Percentiles rank a stretch among this genome's conserved stretches.
Evolutionary conservation across 345 rosid genomes (phyloP).

Genomic region (Murraya paniculata): DNA sequence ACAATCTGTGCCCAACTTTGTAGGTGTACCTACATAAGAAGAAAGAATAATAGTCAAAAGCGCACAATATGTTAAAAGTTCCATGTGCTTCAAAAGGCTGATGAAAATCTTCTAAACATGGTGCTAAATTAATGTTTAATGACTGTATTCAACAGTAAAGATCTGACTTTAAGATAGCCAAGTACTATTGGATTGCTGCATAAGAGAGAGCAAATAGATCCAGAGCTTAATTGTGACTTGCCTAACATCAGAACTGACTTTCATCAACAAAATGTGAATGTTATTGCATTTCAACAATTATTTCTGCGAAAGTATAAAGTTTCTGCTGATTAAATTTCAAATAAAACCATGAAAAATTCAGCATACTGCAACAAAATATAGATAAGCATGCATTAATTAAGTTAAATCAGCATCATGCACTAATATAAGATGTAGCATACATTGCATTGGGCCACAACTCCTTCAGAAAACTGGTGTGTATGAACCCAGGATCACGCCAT

Average conservation of each 20-base stretch:
- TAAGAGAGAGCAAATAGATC: background rate
- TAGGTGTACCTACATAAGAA: constrained; percentile 47
- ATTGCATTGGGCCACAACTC: constrained; percentile 59
- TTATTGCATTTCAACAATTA: background rate
- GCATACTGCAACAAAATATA: background rate
- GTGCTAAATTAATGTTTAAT: background rate
- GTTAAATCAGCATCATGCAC: background rate
- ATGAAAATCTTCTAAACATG: background rate
- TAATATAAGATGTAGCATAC: constrained; percentile 31
- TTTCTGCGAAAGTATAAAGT: background rate
- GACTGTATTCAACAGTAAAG: background rate
- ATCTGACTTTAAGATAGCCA: background rate
- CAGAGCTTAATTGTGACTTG: background rate
- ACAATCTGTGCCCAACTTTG: constrained; percentile 55
- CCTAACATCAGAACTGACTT: background rate
- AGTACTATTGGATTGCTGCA: background rate
- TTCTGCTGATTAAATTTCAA: background rate
- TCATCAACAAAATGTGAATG: background rate
- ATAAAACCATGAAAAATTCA: background rate
- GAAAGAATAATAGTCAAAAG: background rate
- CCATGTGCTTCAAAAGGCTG: background rate
- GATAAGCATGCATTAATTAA: background rate
- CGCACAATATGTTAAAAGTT: background rate
- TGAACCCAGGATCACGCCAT: constrained; percentile 83
- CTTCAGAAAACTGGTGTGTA: constrained; percentile 69